phyloP scores from a whole-genome alignment of 2,329 filamentous ascomycete genomes.

The Camptophora hylomeconis region DNA sequence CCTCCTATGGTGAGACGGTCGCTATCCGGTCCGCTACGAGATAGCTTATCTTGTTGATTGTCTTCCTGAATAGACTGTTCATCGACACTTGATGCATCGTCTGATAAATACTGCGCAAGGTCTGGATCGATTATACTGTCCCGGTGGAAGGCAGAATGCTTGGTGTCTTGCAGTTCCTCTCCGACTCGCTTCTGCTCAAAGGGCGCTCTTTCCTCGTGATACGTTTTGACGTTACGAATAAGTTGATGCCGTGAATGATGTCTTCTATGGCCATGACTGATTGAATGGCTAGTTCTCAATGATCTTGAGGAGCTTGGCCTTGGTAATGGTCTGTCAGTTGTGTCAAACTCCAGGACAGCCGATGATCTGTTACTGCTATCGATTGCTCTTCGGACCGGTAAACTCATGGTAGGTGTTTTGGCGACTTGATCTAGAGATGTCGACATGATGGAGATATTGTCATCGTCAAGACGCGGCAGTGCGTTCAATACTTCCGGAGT shows the following conservation, averaged over 20 bases:
- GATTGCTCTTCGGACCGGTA: conserved; percentile 50
- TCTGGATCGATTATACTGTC: conserved; percentile 98
- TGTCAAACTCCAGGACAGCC: conserved; percentile 77
- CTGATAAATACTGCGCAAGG: conserved; percentile 86
- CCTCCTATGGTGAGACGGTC: conserved; percentile 63
- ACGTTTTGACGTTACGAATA: conserved; percentile 59
- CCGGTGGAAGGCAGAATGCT: conserved; percentile 85
- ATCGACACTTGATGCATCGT: conserved; percentile 82
- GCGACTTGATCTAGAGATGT: conserved; percentile 33
- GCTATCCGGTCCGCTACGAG: conserved; percentile 53
- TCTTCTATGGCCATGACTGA: conserved; percentile 58
- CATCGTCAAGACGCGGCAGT: conserved; percentile 28
- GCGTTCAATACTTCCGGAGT: conserved; percentile 12
- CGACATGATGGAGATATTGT: conserved; percentile 32
- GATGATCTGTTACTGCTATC: conserved; percentile 75
- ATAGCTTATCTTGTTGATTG: conserved; percentile 51
- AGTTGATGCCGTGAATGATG: conserved; percentile 81
- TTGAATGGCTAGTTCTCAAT: conserved; percentile 64
- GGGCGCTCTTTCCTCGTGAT: conserved; percentile 68
- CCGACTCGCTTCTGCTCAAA: conserved; percentile 66
- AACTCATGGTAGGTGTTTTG: conserved; percentile 49
- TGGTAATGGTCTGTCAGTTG: conserved; percentile 56
- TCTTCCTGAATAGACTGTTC: conserved; percentile 82
- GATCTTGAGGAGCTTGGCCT: conserved; percentile 92
- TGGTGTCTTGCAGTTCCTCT: conserved; percentile 54